These are phyloP conservation scores for Wickerhamiella shivajii DNA, from an alignment of 805 yeast genomes.

Conservation along the genomic window DNA sequence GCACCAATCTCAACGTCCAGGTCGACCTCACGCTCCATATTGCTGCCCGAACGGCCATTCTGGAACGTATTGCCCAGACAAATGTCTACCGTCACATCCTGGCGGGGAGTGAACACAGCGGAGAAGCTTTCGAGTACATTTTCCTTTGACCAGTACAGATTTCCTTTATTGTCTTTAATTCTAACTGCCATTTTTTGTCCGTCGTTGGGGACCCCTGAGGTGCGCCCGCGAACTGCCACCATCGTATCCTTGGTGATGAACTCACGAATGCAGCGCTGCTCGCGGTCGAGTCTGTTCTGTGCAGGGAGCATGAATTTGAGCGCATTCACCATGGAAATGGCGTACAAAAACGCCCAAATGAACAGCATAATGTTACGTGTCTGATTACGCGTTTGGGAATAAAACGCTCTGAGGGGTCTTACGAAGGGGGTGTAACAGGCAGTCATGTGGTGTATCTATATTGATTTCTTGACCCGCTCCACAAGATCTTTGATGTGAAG, in stretches of 20 bases:
- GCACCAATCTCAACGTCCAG: slow-evolving; percentile 91
- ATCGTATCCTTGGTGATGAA: slow-evolving; percentile 72
- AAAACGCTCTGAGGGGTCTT: no score
- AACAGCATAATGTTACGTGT: no score
- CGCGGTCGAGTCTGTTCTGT: slow-evolving; percentile 15
- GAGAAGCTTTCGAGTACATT: slow-evolving; percentile 59
- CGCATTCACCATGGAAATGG: slow-evolving; percentile 19
- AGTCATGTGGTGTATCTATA: no score
- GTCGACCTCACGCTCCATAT: slow-evolving; percentile 56
- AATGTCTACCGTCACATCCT: slow-evolving; percentile 74
- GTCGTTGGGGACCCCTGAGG: slow-evolving; percentile 67
- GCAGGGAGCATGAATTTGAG: slow-evolving; percentile 24
- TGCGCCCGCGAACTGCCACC: slow-evolving; percentile 69
- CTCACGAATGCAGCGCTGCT: slow-evolving; percentile 80
- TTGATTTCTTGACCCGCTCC: slow-evolving; percentile 17
- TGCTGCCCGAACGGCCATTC: slow-evolving; percentile 26
- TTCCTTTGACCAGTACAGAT: slow-evolving; percentile 65
- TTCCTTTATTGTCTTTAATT: slow-evolving; percentile 61
- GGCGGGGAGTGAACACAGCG: slow-evolving; percentile 74
- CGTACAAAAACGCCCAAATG: no score
- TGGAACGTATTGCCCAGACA: slow-evolving; percentile 62
- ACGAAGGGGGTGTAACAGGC: no score
- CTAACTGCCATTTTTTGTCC: slow-evolving; percentile 65
- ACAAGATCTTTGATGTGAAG: slow-evolving; percentile 30
- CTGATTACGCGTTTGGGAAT: no score